Evolutionary conservation across 2,329 filamentous ascomycete genomes (phyloP), one percentile per base, ranked within the genome.

Genomic region (Macrophomina tecta): DNA sequence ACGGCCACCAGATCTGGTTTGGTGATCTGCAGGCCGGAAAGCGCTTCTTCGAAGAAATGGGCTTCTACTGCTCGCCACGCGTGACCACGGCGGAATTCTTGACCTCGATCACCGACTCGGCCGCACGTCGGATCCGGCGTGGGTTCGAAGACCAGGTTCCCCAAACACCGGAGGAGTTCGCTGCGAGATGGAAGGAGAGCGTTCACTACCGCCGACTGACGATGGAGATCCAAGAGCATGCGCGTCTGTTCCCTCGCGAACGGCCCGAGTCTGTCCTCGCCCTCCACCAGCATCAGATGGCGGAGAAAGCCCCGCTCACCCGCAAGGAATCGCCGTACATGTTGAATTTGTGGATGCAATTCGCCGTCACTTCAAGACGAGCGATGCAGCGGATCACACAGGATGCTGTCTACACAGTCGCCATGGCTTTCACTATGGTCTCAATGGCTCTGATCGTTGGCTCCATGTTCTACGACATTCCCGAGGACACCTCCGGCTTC

Each of bases 241-340:
- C n/a, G 46, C 46, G 46, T 9, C 16, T 18, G 11, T 49, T 49
- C 46, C 46, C 46, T 2, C 46, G 81, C 0, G 76, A 82, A 65
- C 77, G 79, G 48, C 81, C 82, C 53, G 80, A 83, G 67, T 69
- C 79, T 5, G 76, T 79, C 32, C 70, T 82, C 69, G 76, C 78
- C 64, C 84, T 84, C 71, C 79, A 79, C 18, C 76, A 79, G 40
- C 83, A 82, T 36, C 79, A 82, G 30, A 74, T 77, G 62, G 77
- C 78, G 8, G 81, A 84, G 69, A 81, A 84, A 72, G 78, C 82
- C 12, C 83, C 82, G 18, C 14, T 34, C 9, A 77, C 78, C 71
- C 89, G 92, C 2, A 78, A 84, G 61, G 87, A 87, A 76, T 96
- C 92, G 1, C 93, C 94, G 0, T 97, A 90, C 78, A 97, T 92